A percentile compares a stretch with the other conserved stretches of the same genome.
Conservation (phyloP, 495 filamentous ascomycete genomes). For the Terfezia claveryi region DNA sequence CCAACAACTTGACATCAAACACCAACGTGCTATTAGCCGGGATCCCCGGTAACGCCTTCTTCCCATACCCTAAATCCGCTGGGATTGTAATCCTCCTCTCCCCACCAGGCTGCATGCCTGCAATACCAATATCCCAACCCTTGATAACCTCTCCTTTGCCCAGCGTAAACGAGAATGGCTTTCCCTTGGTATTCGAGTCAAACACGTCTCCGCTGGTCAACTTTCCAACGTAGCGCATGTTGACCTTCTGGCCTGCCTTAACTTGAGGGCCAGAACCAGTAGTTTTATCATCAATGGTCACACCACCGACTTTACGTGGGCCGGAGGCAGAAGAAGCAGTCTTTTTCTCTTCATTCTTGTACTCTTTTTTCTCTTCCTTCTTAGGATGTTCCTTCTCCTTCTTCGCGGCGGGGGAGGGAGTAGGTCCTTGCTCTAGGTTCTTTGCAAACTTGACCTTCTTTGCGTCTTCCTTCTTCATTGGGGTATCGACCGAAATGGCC, state of each 20-base stretch:
- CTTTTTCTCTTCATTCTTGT: slow-evolving; percentile 28
- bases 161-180: slow-evolving; percentile 86
- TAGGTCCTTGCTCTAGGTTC: slow-evolving; percentile 90
- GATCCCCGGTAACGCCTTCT: slow-evolving; percentile 53
- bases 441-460: slow-evolving; percentile 99
- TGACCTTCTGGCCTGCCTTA: slow-evolving; percentile 67
- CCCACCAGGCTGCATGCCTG: slow-evolving; percentile 76
- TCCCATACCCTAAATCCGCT: slow-evolving; percentile 66
- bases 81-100: slow-evolving; percentile 85
- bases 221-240: slow-evolving; percentile 96
- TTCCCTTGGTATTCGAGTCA: slow-evolving; percentile 94
- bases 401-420: slow-evolving; percentile 31
- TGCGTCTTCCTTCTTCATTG: slow-evolving; percentile 35
- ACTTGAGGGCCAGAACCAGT: slow-evolving; percentile 55
- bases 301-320: slow-evolving; percentile 58
- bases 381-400: slow-evolving; percentile 22
- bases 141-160: slow-evolving; percentile 92
- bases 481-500: slow-evolving; percentile 35
- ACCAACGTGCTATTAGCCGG: slow-evolving; percentile 71
- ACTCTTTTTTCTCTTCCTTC: slow-evolving; percentile 22
- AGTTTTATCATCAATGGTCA: slow-evolving; percentile 91
- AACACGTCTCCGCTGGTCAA: slow-evolving; percentile 79
- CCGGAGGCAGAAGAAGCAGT: slow-evolving; percentile 30
- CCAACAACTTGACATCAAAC: slow-evolving; percentile 38
- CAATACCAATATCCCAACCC: slow-evolving; percentile 90